Evolutionary conservation across 164 flowering plant species (phyloP).

Genomic region (Liquidambar formosana): DNA sequence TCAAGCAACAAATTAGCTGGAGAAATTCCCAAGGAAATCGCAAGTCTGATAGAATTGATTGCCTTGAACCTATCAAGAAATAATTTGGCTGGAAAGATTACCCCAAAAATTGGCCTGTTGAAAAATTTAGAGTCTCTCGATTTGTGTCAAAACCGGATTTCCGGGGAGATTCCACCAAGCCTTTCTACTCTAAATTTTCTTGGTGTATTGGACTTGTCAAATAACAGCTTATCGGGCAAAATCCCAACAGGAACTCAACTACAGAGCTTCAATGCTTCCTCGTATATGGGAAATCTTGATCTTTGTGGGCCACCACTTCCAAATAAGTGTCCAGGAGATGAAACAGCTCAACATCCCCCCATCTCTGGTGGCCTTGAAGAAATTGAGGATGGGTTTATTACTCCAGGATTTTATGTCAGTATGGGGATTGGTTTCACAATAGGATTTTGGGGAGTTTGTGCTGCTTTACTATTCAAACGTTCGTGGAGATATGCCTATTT

Average conservation of each 20-base stretch:
- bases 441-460: slow-evolving; percentile 33
- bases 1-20: slow-evolving; percentile 28
- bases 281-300: slow-evolving; percentile 24
- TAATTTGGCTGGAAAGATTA: slow-evolving; percentile 8
- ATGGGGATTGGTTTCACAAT: slow-evolving; percentile 21
- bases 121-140: slow-evolving; percentile 8
- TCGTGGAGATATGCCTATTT: slow-evolving; percentile 25
- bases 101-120: slow-evolving; percentile 22
- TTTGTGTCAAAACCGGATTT: slow-evolving; percentile 27
- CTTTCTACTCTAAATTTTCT: slow-evolving; percentile 3
- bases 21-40: slow-evolving; percentile 17
- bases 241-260: slow-evolving; percentile 39
- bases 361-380: not conserved
- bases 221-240: slow-evolving; percentile 21
- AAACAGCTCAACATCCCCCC: not conserved
- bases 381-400: not conserved
- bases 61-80: slow-evolving; percentile 27
- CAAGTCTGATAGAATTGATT: slow-evolving; percentile 2
- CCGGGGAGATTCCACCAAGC: slow-evolving; percentile 27
- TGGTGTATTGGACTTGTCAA: slow-evolving; percentile 4
- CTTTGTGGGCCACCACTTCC: slow-evolving; percentile 41
- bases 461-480: slow-evolving; percentile 13
- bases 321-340: slow-evolving; percentile 9
- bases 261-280: slow-evolving; percentile 20
- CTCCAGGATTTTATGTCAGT: slow-evolving; percentile 16